Evolutionary conservation across 2,329 filamentous ascomycete species (phyloP).

Genomic region (Nothophaeocryptopus gaeumannii): DNA sequence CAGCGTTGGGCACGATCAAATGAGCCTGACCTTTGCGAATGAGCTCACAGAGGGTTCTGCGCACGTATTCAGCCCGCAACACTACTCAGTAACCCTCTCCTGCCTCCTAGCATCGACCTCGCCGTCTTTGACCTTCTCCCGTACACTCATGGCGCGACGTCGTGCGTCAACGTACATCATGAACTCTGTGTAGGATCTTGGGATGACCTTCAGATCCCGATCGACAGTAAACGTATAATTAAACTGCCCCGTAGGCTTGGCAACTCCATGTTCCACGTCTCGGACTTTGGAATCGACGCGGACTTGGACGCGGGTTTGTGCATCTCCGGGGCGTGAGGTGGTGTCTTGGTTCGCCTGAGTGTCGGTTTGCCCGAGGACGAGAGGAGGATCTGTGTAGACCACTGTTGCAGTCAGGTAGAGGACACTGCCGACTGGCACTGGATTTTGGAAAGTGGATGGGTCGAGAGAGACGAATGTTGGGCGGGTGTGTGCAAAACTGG

Average conservation of each 20-base stretch:
- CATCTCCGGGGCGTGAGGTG: conserved; percentile 35
- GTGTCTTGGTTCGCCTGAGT: conserved; percentile 18
- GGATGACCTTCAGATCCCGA: conserved; percentile 64
- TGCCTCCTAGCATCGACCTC: conserved; percentile 29
- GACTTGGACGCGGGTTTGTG: conserved; percentile 63
- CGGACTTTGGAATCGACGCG: conserved; percentile 70
- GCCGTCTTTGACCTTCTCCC: conserved; percentile 39
- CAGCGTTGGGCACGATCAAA: no score
- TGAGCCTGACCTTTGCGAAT: no score
- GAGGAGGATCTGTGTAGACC: conserved; percentile 66
- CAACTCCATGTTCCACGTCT: conserved; percentile 67
- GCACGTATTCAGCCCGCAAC: no score
- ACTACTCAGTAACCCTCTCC: conserved; percentile 33
- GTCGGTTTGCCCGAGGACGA: conserved; percentile 41
- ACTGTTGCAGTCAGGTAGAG: conserved; percentile 70
- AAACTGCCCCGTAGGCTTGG: conserved; percentile 69
- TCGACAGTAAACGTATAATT: conserved; percentile 71
- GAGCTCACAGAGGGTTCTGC: no score
- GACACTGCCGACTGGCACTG: conserved; percentile 71
- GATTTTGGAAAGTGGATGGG: conserved; percentile 71
- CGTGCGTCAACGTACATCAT: conserved; percentile 65
- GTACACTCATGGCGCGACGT: conserved; percentile 54
- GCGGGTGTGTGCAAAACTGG: conserved; percentile 65
- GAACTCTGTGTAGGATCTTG: conserved; percentile 60
- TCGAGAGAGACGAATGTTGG: conserved; percentile 71